A percentile compares a stretch with the other conserved stretches of the same genome.
Conservation (phyloP, 495 filamentous ascomycete genomes). For the Copromyces sp. region DNA sequence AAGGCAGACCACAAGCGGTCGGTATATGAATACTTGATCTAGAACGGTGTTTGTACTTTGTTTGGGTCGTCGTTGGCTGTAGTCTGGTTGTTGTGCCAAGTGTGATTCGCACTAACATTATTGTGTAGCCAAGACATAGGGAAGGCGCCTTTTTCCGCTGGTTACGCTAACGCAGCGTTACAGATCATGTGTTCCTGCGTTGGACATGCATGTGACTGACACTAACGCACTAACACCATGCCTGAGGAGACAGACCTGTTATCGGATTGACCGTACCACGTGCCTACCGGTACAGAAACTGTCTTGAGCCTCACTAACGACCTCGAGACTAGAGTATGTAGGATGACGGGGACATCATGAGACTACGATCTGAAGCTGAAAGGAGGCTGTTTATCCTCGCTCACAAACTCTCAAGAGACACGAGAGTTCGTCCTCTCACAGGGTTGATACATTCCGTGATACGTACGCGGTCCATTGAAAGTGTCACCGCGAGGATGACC, state of each 20-base stretch:
- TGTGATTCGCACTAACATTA: background rate
- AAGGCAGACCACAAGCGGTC: background rate
- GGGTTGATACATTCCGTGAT: background rate
- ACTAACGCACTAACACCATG: background rate
- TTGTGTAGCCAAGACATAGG: background rate
- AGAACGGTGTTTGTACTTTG: background rate
- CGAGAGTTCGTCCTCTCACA: background rate
- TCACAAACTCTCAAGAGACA: background rate
- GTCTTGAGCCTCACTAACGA: background rate
- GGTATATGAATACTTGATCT: background rate
- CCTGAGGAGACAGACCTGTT: background rate
- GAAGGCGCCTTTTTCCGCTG: background rate
- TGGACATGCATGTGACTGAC: background rate
- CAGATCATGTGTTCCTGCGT: background rate
- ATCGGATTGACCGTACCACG: background rate
- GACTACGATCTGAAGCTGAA: background rate
- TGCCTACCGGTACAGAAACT: background rate
- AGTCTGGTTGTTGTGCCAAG: background rate
- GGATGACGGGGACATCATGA: background rate
- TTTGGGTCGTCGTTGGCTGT: background rate
- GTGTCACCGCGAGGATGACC: background rate
- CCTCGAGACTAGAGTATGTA: background rate
- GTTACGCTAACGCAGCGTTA: background rate
- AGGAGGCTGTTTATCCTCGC: background rate
- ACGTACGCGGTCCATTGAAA: background rate